Base-by-base conservation (phyloP, 2,329 filamentous ascomycete genomes). In the Endoconidiophora laricicola region DNA sequence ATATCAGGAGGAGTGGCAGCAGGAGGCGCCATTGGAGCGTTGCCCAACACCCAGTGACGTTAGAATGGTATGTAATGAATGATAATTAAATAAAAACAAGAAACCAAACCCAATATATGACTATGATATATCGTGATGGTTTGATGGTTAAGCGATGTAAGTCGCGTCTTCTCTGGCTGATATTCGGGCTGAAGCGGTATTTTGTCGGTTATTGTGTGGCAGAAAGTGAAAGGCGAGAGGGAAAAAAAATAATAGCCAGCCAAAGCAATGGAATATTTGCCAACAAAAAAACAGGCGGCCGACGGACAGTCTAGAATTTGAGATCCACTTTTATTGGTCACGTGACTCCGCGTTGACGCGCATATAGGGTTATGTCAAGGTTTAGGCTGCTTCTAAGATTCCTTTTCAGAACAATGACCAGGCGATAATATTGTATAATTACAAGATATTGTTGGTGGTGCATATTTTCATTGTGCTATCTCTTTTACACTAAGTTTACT, bases 161-260 rank as follows among this genome's bases (percentile, higher is more conserved):
- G 47, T 53, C 47, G 51, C 51, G 51, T 53, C 51, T 53, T 53
- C 51, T 53, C 51, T 49, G 51, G 51, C 24, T 53, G 51, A 53
- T 53, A 53, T 49, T 53, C 51, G 51, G 51, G 41, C 37, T 48
- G 41, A 24, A 24, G 45, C 51, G 51, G 51, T 53, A 38, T 50
- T 53, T 50, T 53, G 47, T 53, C 51, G 51, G 51, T 44, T 53
- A 53, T 53, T 42, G 44, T 53, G 44, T 53, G 51, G 51, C 43
- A 46, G 51, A 53, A 53, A 36, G 41, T 49, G 37, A 48, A 41
- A 33, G 39, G 44, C 26, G 46, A 22, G 22, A 33, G 44, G n/a
- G 24, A 42, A 49, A 33, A 12, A 9, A 37, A 37, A 46, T n/a
- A 37, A 46, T 7, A 14, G 29, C 24, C 6, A 41, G 39, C 39